Percentiles rank a stretch among this genome's conserved stretches.
These are phyloP conservation scores for Oryza glumipatula DNA, from an alignment of 176 grass and related monocot genomes.

Conservation along the genomic window DNA sequence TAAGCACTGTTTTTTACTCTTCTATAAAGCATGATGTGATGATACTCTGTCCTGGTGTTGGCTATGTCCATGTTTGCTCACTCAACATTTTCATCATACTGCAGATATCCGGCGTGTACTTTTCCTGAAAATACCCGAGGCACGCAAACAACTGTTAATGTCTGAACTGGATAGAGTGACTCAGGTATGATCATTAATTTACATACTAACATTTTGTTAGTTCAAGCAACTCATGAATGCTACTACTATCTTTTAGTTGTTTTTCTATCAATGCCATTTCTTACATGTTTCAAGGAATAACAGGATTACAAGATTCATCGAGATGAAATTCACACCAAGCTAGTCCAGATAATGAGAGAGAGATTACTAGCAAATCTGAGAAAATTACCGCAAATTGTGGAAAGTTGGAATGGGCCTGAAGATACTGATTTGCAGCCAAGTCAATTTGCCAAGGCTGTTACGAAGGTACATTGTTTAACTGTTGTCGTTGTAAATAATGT, in stretches of 20 bases:
- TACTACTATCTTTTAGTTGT: conserved; percentile 2
- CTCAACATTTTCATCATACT: conserved; percentile 44
- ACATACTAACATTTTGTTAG: conserved; percentile 6
- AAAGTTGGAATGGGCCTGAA: conserved; percentile 76
- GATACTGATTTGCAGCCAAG: conserved; percentile 91
- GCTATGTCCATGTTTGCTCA: conserved; percentile 9
- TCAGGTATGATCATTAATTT: conserved; percentile 64
- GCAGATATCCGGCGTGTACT: conserved; percentile 88
- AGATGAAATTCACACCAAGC: conserved; percentile 97
- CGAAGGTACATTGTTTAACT: conserved; percentile 64
- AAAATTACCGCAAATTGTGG: conserved; percentile 86
- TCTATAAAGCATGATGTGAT: conserved; percentile 12
- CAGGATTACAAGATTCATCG: conserved; percentile 97
- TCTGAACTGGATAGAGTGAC: conserved; percentile 93
- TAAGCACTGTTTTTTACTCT: conserved; percentile 44
- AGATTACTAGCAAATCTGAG: conserved; percentile 96
- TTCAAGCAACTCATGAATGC: not conserved
- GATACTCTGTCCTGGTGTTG: conserved; percentile 17
- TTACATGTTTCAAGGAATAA: conserved; percentile 42
- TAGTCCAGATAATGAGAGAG: conserved; percentile 99
- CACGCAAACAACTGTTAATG: conserved; percentile 73
- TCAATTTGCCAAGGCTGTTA: conserved; percentile 89
- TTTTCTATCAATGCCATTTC: conserved; percentile 38
- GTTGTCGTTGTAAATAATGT: conserved; percentile 2
- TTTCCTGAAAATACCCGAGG: conserved; percentile 91